These are phyloP conservation scores for Zymoseptoria brevis DNA, from an alignment of 2,329 filamentous ascomycete genomes.

Conservation along the genomic window DNA sequence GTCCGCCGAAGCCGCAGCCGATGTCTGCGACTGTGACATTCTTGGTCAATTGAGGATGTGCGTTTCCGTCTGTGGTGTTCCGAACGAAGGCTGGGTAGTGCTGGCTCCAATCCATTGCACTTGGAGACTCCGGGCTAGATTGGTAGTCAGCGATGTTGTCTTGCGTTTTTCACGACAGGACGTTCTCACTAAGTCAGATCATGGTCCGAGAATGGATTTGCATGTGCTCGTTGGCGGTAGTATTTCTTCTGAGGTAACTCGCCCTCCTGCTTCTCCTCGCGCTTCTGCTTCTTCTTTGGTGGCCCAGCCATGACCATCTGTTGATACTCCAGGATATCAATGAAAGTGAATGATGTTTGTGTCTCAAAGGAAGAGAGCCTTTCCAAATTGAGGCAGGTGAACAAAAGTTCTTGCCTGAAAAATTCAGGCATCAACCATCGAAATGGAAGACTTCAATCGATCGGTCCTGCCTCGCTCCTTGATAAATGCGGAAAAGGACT, in stretches of 20 bases:
- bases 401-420: too few species aligned
- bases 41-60: slow-evolving; percentile 42
- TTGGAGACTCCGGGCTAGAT: slow-evolving; percentile 65
- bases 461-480: too few species aligned
- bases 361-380: not conserved
- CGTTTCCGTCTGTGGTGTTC: slow-evolving; percentile 1
- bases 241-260: slow-evolving; percentile 87
- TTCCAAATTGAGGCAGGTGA: too few species aligned
- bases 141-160: slow-evolving; percentile 16
- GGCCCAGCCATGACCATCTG: slow-evolving; percentile 27
- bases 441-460: too few species aligned
- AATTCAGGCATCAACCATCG: too few species aligned
- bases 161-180: not conserved
- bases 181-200: slow-evolving; percentile 69
- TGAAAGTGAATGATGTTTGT: not conserved
- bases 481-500: too few species aligned
- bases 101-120: slow-evolving; percentile 82
- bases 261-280: slow-evolving; percentile 39
- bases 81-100: slow-evolving; percentile 66
- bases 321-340: not conserved
- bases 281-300: slow-evolving; percentile 37
- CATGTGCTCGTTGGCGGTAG: slow-evolving; percentile 92
- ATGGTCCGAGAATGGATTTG: slow-evolving; percentile 97
- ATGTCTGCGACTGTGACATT: slow-evolving; percentile 91
- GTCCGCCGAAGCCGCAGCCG: slow-evolving; percentile 89